These are phyloP conservation scores for Bromus sterilis DNA, from an alignment of 176 grass and related monocot species.

Conservation along the genomic window DNA sequence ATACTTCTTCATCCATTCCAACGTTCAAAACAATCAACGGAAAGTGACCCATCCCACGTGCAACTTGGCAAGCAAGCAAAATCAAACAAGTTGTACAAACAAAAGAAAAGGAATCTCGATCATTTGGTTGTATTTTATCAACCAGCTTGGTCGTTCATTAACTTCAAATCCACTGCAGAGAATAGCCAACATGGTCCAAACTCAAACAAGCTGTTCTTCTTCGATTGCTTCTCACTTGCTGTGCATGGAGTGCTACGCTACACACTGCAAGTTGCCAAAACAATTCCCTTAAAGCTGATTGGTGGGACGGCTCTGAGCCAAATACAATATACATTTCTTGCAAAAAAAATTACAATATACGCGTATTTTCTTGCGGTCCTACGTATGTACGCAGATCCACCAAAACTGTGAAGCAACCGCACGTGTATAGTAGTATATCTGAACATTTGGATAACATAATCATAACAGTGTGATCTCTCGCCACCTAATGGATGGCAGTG, in stretches of 20 bases:
- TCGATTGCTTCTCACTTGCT: neutral
- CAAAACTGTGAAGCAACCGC: slow-evolving; percentile 25
- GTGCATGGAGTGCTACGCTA: neutral
- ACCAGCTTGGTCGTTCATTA: neutral
- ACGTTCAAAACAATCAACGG: slow-evolving; percentile 17
- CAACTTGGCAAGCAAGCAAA: neutral
- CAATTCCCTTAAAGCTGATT: neutral
- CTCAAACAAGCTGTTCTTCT: neutral
- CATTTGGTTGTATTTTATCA: neutral
- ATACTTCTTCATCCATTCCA: neutral
- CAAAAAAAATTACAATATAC: neutral
- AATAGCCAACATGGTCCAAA: neutral
- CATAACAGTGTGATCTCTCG: neutral
- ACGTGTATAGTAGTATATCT: slow-evolving; percentile 18
- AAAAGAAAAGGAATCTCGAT: neutral
- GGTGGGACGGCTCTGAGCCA: neutral
- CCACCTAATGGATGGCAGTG: slow-evolving; percentile 20
- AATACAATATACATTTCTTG: neutral
- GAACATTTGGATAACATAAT: slow-evolving; percentile 13
- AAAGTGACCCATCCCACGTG: neutral
- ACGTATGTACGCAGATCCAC: slow-evolving; percentile 24
- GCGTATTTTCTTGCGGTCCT: neutral
- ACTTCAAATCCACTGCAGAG: neutral
- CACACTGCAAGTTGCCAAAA: neutral
- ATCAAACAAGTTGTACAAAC: neutral